Conservation (phyloP, 371 early-diverging fungal genomes). For the Mortierella sp. region DNA sequence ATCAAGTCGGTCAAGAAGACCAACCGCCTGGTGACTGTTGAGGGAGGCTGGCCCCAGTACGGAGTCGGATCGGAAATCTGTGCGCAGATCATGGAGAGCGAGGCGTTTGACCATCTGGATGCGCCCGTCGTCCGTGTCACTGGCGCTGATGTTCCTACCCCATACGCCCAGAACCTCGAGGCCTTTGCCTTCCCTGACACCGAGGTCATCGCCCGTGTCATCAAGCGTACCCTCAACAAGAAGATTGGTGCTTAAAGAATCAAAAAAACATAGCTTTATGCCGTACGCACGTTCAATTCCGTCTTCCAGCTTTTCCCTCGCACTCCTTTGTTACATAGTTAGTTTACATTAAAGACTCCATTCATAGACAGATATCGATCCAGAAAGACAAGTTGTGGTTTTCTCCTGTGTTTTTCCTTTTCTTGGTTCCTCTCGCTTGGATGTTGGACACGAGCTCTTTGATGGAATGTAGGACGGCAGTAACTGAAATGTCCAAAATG, state of each 20-base stretch:
- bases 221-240: conserved; percentile 72
- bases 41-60: conserved; percentile 98
- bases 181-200: conserved; percentile 89
- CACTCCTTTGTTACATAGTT: no score
- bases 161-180: conserved; percentile 98
- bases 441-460: no score
- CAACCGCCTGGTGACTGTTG: conserved; percentile 97
- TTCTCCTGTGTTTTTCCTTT: no score
- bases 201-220: conserved; percentile 85
- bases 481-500: no score
- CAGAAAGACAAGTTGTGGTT: no score
- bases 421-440: no score
- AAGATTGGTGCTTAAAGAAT: conserved; percentile 57
- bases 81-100: conserved; percentile 96
- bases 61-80: conserved; percentile 98
- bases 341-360: no score
- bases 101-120: conserved; percentile 97
- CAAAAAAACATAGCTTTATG: not conserved
- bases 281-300: no score
- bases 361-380: no score
- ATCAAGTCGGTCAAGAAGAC: conserved; percentile 97
- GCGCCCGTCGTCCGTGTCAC: conserved; percentile 96
- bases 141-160: conserved; percentile 99
- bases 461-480: no score
- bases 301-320: no score